Evolutionary conservation across 495 filamentous ascomycete species (phyloP), one percentile per base, ranked within the genome.

Genomic region (Durotheca rogersii): DNA sequence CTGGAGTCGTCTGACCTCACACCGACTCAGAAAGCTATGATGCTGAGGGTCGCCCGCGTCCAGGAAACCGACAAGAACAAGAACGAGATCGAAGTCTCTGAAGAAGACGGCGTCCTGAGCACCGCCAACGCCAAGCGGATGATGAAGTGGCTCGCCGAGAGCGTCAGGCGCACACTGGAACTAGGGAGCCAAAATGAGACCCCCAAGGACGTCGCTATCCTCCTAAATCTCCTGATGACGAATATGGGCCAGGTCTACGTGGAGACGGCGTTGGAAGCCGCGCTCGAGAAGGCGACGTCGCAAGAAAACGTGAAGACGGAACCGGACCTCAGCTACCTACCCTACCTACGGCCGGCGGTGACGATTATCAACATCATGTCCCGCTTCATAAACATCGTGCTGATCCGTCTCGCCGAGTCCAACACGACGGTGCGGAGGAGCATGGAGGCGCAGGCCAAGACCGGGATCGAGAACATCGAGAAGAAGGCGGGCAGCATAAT

Each of bases 71-170:
- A 69, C 35, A 71, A 67, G 47, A 75, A 77, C 64, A 79, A 79
- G 62, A 81, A 80, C 41, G 90, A 95, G 29, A 89, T 96, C 58
- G 90, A 92, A 64, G 84, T 96, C 21, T 83, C 85, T 0, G 93
- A 97, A 48, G 81, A 88, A 58, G 90, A 99, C 55, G 94, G 94
- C 21, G 71, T 82, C 46, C 77, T 95, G 3, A 90, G 82, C 51
- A 79, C 96, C 10, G 76, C 84, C n/a, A 87, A 84, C 62, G 85
- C 90, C 16, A 97, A 97, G 68, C 81, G 93, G 38, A 97, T 99
- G 90, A 78, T 99, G 23, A 95, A 87, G 59, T 99, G 94, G 94
- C 76, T 99, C 19, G 93, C 94, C 20, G 94, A 99, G 71, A 90
- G 86, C 43, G 91, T 99, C 40, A 88, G 92, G n/a, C 76, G 94